Conservation (phyloP, 495 filamentous ascomycete species). For the Cercophora scortea region DNA sequence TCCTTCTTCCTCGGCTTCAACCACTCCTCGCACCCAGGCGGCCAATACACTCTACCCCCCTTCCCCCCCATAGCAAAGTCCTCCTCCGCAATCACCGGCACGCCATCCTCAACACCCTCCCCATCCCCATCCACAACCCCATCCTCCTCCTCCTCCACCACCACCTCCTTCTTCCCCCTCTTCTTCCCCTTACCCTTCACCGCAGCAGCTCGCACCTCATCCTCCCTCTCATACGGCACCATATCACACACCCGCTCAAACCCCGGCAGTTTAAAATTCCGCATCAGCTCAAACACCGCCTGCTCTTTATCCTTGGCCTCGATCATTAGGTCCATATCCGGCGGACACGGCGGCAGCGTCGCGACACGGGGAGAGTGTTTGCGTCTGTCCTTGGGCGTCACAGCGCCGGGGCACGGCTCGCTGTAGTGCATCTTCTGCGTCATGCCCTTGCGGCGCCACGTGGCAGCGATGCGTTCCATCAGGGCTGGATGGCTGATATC, state of each 20-base stretch:
- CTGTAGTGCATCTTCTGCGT: constrained; percentile 96
- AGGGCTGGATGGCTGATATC: constrained; percentile 65
- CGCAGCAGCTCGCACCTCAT: constrained; percentile 64
- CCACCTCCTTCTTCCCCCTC: constrained; percentile 13
- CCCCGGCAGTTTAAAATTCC: constrained; percentile 73
- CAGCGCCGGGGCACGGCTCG: constrained; percentile 65
- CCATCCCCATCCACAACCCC: constrained; percentile 36
- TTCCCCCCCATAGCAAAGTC: constrained; percentile 86
- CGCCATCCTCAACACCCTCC: constrained; percentile 12
- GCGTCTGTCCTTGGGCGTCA: constrained; percentile 66
- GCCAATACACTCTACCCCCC: constrained; percentile 88
- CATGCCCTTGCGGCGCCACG: constrained; percentile 81
- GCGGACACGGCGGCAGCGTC: constrained; percentile 71
- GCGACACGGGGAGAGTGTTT: constrained; percentile 76
- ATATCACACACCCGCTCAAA: constrained; percentile 70
- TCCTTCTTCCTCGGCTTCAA: constrained; percentile 68
- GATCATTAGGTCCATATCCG: constrained; percentile 92
- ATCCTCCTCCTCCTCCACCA: constrained; percentile 21
- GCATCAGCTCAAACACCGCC: constrained; percentile 90
- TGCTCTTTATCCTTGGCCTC: constrained; percentile 99
- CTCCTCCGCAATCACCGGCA: constrained; percentile 49
- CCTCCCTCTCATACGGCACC: constrained; percentile 64
- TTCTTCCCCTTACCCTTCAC: constrained; percentile 43
- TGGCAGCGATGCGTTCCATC: constrained; percentile 60
- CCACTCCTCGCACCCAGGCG: constrained; percentile 83